Conservation (phyloP, 768 basidiomycete genomes). For the Lentinus brumalis region DNA sequence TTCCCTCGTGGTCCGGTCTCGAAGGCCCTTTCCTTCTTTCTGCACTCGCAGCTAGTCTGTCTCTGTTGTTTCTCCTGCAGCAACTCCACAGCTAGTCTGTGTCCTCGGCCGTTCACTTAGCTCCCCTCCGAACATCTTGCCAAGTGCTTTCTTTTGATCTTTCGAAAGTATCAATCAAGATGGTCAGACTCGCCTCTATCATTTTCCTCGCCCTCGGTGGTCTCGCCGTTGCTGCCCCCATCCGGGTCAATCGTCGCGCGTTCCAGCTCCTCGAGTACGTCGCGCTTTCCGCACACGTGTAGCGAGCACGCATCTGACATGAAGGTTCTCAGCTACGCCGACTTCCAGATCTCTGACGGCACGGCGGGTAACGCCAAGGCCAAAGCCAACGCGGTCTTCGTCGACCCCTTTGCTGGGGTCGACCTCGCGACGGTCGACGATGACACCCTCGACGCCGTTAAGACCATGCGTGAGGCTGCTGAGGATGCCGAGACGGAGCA, state of each 20-base stretch:
- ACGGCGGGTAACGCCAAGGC: slow-evolving; percentile 39
- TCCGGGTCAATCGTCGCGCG: slow-evolving; percentile 12
- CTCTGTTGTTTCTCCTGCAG: slow-evolving; percentile 22
- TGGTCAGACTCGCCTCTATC: slow-evolving; percentile 16
- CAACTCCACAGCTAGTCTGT: slow-evolving; percentile 23
- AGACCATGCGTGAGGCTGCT: slow-evolving; percentile 40
- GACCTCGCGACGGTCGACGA: slow-evolving; percentile 38
- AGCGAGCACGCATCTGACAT: not conserved
- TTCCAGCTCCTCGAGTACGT: slow-evolving; percentile 13
- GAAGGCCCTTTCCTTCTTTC: slow-evolving; percentile 22
- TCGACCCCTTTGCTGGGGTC: slow-evolving; percentile 35
- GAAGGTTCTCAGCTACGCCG: slow-evolving; percentile 32
- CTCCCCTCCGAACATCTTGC: not conserved
- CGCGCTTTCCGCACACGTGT: too few relatives aligned
- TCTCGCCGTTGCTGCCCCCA: slow-evolving; percentile 12
- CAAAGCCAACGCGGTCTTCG: slow-evolving; percentile 42
- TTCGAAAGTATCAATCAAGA: not conserved
- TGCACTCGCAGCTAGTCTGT: slow-evolving; percentile 22
- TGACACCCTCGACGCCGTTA: slow-evolving; percentile 27
- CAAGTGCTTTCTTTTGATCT: not conserved
- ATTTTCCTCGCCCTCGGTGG: slow-evolving; percentile 8
- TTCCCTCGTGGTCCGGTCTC: slow-evolving; percentile 23
- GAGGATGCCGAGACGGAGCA: slow-evolving; percentile 40
- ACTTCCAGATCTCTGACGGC: slow-evolving; percentile 44
- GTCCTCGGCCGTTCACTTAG: not conserved